Base-by-base conservation (phyloP, 2,329 filamentous ascomycete genomes). In the Zasmidium citrigriseum region DNA sequence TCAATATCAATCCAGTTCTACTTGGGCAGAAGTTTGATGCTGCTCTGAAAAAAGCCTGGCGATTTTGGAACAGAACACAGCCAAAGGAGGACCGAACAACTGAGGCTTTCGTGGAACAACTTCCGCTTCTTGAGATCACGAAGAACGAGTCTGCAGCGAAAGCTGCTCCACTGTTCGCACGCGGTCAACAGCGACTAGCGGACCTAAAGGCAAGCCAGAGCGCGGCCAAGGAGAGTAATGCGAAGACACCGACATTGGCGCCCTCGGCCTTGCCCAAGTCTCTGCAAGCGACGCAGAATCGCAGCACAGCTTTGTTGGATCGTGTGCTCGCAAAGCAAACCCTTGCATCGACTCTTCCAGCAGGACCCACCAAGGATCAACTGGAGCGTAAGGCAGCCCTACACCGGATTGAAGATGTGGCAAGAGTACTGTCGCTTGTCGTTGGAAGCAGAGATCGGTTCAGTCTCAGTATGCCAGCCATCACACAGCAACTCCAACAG, bases 171-270 rank as follows among this genome's bases (percentile, higher is more conserved):
- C 65, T 88, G 4, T 78, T 88, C 24, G 80, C 82, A 50, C 89
- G 87, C 68, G 89, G 89, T 25, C 87, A 90, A 64, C 83, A 83
- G 59, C 83, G 87, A 7, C 79, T 93, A n/a, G 80, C 86, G 57
- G 86, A 89, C 51, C 78, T 93, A 65, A 90, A 88, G 72, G 80
- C 82, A 50, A 84, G 80, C 59, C 65, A 63, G 54, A 60, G 66
- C 23, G 61, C 59, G 64, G 72, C 69, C 1, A 65, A 63, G 67
- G 67, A 48, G 58, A 63, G 46, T 54, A 54, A 46, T 18, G 57
- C 46, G 44, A 49, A 54, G 21, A 18, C 46, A 20, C 22, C 51
- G 7, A 9, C 48, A 38, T 24, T 49, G 11, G 27, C 59, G 3
- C 48, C 52, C 34, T 49, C 53, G 27, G 20, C 29, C 25, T 50